A percentile compares a stretch with the other conserved stretches of the same genome.
Evolutionary conservation across 257 asterid species (phyloP).

Genomic region (Mitragyna speciosa): DNA sequence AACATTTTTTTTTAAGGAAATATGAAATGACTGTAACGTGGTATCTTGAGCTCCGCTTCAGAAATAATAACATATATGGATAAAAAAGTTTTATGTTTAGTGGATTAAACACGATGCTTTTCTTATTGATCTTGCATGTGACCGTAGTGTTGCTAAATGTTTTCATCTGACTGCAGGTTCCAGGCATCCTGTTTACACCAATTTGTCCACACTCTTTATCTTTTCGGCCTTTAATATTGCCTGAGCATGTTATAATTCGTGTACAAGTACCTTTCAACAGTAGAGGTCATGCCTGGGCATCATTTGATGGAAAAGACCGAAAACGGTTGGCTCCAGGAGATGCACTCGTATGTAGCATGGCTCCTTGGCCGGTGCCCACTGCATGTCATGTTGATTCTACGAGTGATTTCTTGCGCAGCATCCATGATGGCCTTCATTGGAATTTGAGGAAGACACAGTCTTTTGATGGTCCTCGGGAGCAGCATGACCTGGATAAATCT

Average conservation of each 20-base stretch:
- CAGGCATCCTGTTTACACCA: conserved; percentile 91
- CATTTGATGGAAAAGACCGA: conserved; percentile 93
- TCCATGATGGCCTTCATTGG: conserved; percentile 96
- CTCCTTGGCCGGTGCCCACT: conserved; percentile 98
- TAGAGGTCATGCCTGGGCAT: conserved; percentile 95
- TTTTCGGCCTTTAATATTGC: conserved; percentile 87
- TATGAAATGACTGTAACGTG: not conserved
- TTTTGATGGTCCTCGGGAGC: conserved; percentile 78
- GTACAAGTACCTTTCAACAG: conserved; percentile 88
- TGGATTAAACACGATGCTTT: not conserved
- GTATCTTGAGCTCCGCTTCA: not conserved
- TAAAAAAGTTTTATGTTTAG: not conserved
- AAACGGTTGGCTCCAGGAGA: conserved; percentile 85
- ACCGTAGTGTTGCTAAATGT: not conserved
- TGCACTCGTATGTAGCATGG: conserved; percentile 95
- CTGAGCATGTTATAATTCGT: conserved; percentile 78
- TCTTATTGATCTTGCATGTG: not conserved
- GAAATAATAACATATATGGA: not conserved
- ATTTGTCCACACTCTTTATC: conserved; percentile 97
- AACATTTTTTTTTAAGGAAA: too few relatives aligned
- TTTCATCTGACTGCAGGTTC: conserved; percentile 52
- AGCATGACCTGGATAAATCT: conserved; percentile 13
- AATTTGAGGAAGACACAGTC: conserved; percentile 88
- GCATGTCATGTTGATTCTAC: conserved; percentile 85
- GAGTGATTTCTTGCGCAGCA: conserved; percentile 77